Evolutionary conservation across 2,329 filamentous ascomycete species (phyloP), one percentile per base, ranked within the genome.

Genomic region (Ceratocystis diversiconidia): DNA sequence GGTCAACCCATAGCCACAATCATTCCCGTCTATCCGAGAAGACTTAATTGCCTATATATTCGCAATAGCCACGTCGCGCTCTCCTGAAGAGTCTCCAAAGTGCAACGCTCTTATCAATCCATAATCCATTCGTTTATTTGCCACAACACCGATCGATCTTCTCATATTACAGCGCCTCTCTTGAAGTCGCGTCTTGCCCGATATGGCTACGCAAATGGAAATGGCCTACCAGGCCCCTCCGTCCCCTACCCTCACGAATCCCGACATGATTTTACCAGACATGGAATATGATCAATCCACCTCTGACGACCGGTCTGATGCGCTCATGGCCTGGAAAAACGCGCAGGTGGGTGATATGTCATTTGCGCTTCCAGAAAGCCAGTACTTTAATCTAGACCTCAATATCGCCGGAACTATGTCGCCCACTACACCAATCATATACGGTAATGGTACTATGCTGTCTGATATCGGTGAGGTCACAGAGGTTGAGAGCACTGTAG

Each of bases 231-330:
- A 77, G 19, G 73, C 79, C 57, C 85, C 88, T 69, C 85, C 84
- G 12, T 95, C 90, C 67, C 92, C 92, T 60, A 95, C 92, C 1
- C 79, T 96, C 71, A 95, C 90, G 65, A 95, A 96, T 74, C 90
- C 91, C 63, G 92, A 95, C 74, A 92, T 96, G 90, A 95, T 96
- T 71, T 78, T 96, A 63, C 92, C 92, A 68, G 85, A 88, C 73
- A 85, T 86, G 72, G 83, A 85, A 69, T 80, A 80, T 73, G 73
- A 82, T 73, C 69, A 78, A 74, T 73, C 78, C 73, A 75, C 81
- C 72, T 78, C 80, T 73, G 76, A 82, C 73, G 72, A 78, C 71
- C 75, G 76, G 72, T 76, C 80, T 66, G 79, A 80, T 68, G 78
- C 80, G 71, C 71, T 82, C n/a, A 75, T 74, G 69, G 76, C 79